A percentile compares a stretch with the other conserved stretches of the same genome.
Conservation (phyloP, 1,284 basidiomycete genomes). For the Mycosarcoma mackinlayi region DNA sequence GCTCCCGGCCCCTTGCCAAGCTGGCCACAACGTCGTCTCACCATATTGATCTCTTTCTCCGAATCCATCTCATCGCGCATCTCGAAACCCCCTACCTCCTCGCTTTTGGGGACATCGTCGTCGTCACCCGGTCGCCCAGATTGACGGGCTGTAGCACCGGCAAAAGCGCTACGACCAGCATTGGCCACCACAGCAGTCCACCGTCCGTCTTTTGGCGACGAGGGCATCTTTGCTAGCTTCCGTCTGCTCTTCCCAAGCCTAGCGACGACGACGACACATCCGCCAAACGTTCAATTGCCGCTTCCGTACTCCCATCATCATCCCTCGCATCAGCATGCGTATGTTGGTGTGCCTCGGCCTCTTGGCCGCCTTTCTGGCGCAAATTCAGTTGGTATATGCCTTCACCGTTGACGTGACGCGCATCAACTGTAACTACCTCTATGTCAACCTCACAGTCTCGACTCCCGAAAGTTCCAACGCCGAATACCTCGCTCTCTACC, state of each 20-base stretch:
- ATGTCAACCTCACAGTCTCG: slow-evolving; percentile 33
- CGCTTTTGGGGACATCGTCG: neutral
- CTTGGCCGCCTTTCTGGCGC: slow-evolving; percentile 25
- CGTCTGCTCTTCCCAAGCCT: no score
- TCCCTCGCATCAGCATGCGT: slow-evolving; percentile 11
- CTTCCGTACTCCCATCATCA: neutral
- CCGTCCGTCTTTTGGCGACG: no score
- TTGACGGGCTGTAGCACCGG: neutral
- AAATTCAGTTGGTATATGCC: slow-evolving; percentile 17
- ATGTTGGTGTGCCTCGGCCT: slow-evolving; percentile 9
- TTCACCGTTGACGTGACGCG: slow-evolving; percentile 27
- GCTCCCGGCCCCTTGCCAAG: slow-evolving; percentile 9
- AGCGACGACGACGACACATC: no score
- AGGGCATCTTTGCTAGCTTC: no score
- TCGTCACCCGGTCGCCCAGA: neutral
- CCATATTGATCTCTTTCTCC: slow-evolving; percentile 1
- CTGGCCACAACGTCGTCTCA: slow-evolving; percentile 9
- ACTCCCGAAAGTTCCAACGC: slow-evolving; percentile 16
- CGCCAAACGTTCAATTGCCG: neutral
- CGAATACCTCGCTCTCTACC: slow-evolving; percentile 17
- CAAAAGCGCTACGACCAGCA: neutral
- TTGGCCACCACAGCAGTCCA: neutral
- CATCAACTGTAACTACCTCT: slow-evolving; percentile 28
- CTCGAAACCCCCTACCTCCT: no score
- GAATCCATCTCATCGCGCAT: neutral